phyloP scores from a whole-genome alignment of 1,284 basidiomycete genomes.

The Ceratobasidium papillatum region DNA sequence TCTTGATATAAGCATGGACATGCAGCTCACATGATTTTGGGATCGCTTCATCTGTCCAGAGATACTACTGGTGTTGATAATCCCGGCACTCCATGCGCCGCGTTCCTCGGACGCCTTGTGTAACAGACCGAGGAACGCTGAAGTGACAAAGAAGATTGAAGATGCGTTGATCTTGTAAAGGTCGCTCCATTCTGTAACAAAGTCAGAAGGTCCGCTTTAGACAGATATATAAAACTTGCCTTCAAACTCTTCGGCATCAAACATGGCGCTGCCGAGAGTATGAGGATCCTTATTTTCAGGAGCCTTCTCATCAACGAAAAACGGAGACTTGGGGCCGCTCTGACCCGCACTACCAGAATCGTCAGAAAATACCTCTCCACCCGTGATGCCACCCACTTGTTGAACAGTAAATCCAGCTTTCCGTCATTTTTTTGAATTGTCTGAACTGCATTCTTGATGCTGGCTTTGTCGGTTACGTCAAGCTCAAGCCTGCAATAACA shows the following conservation, averaged over 20 bases:
- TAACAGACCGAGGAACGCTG: constrained; percentile 77
- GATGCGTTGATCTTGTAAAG: constrained; percentile 64
- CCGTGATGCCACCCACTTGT: constrained; percentile 68
- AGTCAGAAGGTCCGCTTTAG: constrained; percentile 65
- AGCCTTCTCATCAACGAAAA: constrained; percentile 63
- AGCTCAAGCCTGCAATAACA: constrained; percentile 61
- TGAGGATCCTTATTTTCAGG: constrained; percentile 69
- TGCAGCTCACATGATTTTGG: constrained; percentile 70
- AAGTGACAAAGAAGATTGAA: constrained; percentile 76
- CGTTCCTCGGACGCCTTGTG: constrained; percentile 54
- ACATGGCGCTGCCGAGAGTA: constrained; percentile 70
- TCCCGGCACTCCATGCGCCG: constrained; percentile 59
- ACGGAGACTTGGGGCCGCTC: constrained; percentile 69
- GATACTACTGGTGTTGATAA: constrained; percentile 81
- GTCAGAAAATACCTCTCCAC: constrained; percentile 54
- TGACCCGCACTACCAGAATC: constrained; percentile 67
- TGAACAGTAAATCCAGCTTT: constrained; percentile 78
- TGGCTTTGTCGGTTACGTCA: constrained; percentile 76
- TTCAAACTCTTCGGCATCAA: constrained; percentile 69
- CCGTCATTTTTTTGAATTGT: constrained; percentile 66
- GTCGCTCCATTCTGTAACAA: constrained; percentile 37
- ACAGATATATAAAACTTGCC: constrained; percentile 59
- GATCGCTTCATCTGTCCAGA: constrained; percentile 72
- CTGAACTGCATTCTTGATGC: constrained; percentile 65
- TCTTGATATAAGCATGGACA: neutral